Percentiles rank a stretch among this genome's conserved stretches.
These are phyloP conservation scores for Leptosphaerulina australis DNA, from an alignment of 2,329 filamentous ascomycete genomes.

Conservation along the genomic window DNA sequence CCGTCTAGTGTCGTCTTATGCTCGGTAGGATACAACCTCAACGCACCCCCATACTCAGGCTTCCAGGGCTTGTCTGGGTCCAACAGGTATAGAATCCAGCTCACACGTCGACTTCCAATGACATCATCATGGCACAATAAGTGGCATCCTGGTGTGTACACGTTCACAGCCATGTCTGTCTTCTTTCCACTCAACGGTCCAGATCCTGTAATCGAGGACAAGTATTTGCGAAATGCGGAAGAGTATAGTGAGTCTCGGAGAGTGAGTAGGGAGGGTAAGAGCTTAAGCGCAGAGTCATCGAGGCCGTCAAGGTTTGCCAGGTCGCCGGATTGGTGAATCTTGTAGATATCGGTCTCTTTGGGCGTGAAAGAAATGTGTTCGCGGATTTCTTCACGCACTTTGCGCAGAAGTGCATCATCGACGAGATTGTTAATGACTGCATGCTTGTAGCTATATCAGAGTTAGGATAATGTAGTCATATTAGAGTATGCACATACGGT, in stretches of 20 bases:
- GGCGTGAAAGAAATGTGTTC: constrained; percentile 93
- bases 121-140: constrained; percentile 98
- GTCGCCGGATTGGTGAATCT: constrained; percentile 98
- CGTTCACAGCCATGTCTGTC: constrained; percentile 99
- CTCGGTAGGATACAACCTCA: constrained; percentile 80
- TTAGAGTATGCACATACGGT: constrained; percentile 40
- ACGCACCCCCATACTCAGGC: constrained; percentile 87
- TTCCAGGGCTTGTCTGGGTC: constrained; percentile 92
- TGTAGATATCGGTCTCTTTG: constrained; percentile 99
- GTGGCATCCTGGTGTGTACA: constrained; percentile 96
- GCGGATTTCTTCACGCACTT: constrained; percentile 86
- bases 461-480: constrained; percentile 11
- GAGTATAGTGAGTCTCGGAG: constrained; percentile 97
- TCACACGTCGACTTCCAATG: constrained; percentile 93
- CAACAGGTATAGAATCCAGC: constrained; percentile 95
- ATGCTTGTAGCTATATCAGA: constrained; percentile 74
- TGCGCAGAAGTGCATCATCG: constrained; percentile 78
- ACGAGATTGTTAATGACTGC: constrained; percentile 85
- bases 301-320: constrained; percentile 95
- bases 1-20: constrained; percentile 70
- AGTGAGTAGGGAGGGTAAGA: constrained; percentile 84
- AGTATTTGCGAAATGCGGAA: constrained; percentile 82
- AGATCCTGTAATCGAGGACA: constrained; percentile 82
- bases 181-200: constrained; percentile 89
- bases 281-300: constrained; percentile 81